A percentile compares a stretch with the other conserved stretches of the same genome.
Conservation (phyloP, 768 basidiomycete species). For the Mycena rosella region DNA sequence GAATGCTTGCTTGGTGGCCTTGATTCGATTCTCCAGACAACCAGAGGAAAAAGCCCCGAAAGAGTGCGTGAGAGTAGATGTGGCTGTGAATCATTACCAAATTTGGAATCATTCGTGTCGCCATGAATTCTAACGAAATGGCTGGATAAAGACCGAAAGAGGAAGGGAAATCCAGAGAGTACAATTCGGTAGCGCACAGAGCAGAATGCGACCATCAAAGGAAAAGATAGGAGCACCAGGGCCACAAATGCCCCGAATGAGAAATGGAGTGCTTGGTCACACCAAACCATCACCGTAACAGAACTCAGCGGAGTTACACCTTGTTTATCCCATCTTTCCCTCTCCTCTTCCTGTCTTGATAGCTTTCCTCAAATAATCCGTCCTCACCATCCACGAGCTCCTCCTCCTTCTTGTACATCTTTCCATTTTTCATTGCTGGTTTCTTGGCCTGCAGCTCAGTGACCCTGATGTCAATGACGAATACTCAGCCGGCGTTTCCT, state of each 20-base stretch:
- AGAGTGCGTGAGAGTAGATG: background rate
- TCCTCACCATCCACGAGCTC: conserved; percentile 3
- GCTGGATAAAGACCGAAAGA: background rate
- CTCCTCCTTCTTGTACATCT: conserved; percentile 19
- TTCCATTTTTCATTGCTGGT: conserved; percentile 31
- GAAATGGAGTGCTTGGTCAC: no score
- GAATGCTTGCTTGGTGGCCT: background rate
- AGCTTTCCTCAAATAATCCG: conserved; percentile 31
- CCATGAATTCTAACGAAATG: conserved; percentile 16
- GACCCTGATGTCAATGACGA: conserved; percentile 22
- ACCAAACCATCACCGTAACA: no score
- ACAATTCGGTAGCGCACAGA: background rate
- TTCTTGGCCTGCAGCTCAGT: background rate
- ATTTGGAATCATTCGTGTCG: conserved; percentile 15
- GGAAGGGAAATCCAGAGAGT: conserved; percentile 10
- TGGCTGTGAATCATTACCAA: conserved; percentile 13
- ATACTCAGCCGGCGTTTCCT: conserved; percentile 39
- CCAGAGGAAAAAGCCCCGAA: background rate
- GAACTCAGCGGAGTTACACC: conserved; percentile 11
- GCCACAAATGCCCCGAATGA: no score
- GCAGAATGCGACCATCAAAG: background rate
- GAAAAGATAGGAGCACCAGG: background rate
- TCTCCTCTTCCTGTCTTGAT: conserved; percentile 18
- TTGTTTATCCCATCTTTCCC: conserved; percentile 16
- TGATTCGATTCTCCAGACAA: background rate